Percentiles rank a stretch among this genome's conserved stretches.
phyloP scores from a whole-genome alignment of 345 rosid species.

The Populus simonii region DNA sequence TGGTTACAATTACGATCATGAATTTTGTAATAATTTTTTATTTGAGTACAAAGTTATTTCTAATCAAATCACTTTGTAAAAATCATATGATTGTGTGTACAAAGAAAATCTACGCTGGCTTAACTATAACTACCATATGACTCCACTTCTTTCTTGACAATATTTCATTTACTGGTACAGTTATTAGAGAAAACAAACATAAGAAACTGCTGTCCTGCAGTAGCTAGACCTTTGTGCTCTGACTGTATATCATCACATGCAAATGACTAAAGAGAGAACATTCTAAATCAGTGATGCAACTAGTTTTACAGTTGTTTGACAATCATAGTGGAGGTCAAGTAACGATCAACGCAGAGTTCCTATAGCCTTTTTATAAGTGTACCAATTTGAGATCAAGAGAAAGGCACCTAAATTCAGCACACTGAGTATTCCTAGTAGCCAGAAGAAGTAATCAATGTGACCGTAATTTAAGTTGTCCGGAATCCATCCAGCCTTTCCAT shows the following conservation, averaged over 20 bases:
- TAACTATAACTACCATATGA: not conserved
- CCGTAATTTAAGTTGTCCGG: slow-evolving; percentile 41
- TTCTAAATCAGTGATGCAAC: not conserved
- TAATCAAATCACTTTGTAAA: no score
- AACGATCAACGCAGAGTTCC: slow-evolving; percentile 16
- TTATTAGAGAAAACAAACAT: not conserved
- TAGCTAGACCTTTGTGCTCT: not conserved
- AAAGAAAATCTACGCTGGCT: not conserved
- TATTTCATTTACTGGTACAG: not conserved
- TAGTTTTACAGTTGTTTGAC: not conserved
- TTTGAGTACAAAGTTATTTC: no score
- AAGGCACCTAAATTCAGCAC: slow-evolving; percentile 30
- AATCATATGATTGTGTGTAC: no score
- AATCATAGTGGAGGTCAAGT: not conserved
- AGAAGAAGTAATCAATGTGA: slow-evolving; percentile 42
- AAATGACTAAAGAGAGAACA: not conserved
- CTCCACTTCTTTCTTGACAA: not conserved
- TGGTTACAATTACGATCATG: no score
- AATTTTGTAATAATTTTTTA: no score
- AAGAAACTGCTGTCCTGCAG: not conserved
- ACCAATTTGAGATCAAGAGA: slow-evolving; percentile 36
- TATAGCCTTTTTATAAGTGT: slow-evolving; percentile 35
- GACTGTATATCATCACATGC: not conserved
- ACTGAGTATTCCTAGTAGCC: slow-evolving; percentile 36
- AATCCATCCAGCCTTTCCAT: slow-evolving; percentile 40